These are phyloP conservation scores for Nemania diffusa DNA, from an alignment of 2,329 filamentous ascomycete genomes.

Conservation along the genomic window DNA sequence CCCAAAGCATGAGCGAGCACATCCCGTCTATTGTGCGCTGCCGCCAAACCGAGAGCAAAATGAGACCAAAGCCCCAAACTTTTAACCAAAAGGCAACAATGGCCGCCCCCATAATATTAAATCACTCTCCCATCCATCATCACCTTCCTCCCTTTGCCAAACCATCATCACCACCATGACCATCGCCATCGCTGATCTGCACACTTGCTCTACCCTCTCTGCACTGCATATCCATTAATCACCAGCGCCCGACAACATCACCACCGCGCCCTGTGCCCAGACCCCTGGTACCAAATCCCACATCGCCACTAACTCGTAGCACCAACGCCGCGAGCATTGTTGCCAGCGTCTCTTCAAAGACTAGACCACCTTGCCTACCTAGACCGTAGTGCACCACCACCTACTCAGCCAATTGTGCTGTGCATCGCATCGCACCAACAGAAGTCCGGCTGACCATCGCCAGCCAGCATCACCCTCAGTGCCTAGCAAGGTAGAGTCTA, in stretches of 20 bases:
- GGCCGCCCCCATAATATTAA: constrained; percentile 52
- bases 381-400: constrained; percentile 20
- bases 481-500: constrained; percentile 34
- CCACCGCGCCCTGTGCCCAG: constrained; percentile 13
- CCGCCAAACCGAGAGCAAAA: constrained; percentile 48
- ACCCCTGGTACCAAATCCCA: constrained; percentile 13
- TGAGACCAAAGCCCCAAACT: constrained; percentile 53
- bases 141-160: constrained; percentile 36
- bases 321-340: constrained; percentile 22
- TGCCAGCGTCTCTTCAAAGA: constrained; percentile 1
- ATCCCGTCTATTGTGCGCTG: constrained; percentile 46
- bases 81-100: constrained; percentile 48
- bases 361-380: constrained; percentile 5
- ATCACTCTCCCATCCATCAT: constrained; percentile 43
- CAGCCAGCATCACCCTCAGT: constrained; percentile 30
- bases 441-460: constrained; percentile 31
- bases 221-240: constrained; percentile 36
- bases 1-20: constrained; percentile 45
- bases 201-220: constrained; percentile 25
- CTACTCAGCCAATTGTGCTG: constrained; percentile 24
- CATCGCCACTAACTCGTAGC: constrained; percentile 20
- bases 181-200: constrained; percentile 34
- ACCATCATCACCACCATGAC: constrained; percentile 33
- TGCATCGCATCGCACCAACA: constrained; percentile 28
- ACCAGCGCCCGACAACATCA: constrained; percentile 36